Evolutionary conservation across 495 filamentous ascomycete species (phyloP).

Genomic region (Jackrogersella multiformis): DNA sequence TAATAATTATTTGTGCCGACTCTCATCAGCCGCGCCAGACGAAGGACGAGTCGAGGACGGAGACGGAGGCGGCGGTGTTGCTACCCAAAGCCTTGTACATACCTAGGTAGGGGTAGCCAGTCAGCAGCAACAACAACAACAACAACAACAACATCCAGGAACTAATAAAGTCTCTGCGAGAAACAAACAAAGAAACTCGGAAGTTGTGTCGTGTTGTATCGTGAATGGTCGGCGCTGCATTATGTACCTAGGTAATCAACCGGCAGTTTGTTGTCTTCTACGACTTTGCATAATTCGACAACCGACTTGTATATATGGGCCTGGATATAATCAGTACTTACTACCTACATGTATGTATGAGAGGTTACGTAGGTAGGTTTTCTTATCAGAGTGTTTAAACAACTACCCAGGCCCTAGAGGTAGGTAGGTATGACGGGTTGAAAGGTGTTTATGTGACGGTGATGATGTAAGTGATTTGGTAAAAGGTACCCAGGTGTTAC

Average conservation of each 20-base stretch:
- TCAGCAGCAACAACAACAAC: too few relatives aligned
- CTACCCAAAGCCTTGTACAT: conserved; percentile 36
- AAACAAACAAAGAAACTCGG: conserved; percentile 6
- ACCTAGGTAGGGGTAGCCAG: too few relatives aligned
- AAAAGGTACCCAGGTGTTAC: too few relatives aligned
- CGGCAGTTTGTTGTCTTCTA: neutral
- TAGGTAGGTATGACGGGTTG: too few relatives aligned
- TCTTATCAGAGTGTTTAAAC: too few relatives aligned
- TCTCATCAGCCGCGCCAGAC: conserved; percentile 9
- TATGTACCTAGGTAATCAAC: too few relatives aligned
- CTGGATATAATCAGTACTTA: neutral
- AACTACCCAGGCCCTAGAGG: too few relatives aligned
- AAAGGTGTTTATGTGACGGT: too few relatives aligned
- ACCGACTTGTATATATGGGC: neutral
- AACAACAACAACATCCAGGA: conserved; percentile 23
- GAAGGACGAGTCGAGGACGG: neutral
- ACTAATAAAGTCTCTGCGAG: conserved; percentile 23
- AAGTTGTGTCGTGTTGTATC: conserved; percentile 24
- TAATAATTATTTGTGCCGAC: conserved; percentile 27
- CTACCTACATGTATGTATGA: too few relatives aligned
- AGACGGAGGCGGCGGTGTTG: conserved; percentile 19
- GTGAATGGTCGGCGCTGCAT: conserved; percentile 26
- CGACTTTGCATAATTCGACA: neutral
- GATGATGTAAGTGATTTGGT: neutral
- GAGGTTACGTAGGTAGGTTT: too few relatives aligned